Evolutionary conservation across 331 rosid species (phyloP).

Genomic region (Acacia concinna): DNA sequence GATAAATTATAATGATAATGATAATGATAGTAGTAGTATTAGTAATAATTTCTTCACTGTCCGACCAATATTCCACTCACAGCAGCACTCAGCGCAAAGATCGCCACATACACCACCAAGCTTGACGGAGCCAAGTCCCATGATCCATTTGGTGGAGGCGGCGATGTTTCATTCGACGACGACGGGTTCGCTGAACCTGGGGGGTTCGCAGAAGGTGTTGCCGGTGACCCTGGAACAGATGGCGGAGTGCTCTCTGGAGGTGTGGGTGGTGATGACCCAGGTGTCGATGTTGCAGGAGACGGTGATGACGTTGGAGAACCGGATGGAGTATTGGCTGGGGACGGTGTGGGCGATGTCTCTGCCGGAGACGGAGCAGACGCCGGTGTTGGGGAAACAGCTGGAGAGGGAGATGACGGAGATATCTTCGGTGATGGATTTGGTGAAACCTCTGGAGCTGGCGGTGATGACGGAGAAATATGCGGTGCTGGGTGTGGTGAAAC

Average conservation of each 20-base stretch:
- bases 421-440: neutral
- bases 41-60: neutral
- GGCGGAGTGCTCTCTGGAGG: slow-evolving; percentile 21
- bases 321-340: neutral
- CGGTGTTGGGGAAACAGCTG: too few species aligned
- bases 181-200: slow-evolving; percentile 5
- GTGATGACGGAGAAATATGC: too few species aligned
- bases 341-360: neutral
- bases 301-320: neutral
- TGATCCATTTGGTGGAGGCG: neutral
- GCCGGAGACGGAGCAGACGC: slow-evolving; percentile 1
- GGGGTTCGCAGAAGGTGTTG: neutral
- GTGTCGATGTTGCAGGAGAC: neutral
- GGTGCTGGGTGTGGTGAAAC: neutral
- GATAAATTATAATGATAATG: neutral
- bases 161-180: slow-evolving; percentile 14
- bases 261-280: neutral
- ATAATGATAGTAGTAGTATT: too few species aligned
- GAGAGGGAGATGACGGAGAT: too few species aligned
- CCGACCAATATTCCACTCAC: slow-evolving; percentile 26
- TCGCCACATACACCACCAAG: slow-evolving; percentile 27
- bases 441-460: neutral
- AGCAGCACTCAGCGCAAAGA: slow-evolving; percentile 33
- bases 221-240: neutral
- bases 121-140: slow-evolving; percentile 32